Conservation (phyloP, 2,329 filamentous ascomycete genomes). For the Knufia fluminis region DNA sequence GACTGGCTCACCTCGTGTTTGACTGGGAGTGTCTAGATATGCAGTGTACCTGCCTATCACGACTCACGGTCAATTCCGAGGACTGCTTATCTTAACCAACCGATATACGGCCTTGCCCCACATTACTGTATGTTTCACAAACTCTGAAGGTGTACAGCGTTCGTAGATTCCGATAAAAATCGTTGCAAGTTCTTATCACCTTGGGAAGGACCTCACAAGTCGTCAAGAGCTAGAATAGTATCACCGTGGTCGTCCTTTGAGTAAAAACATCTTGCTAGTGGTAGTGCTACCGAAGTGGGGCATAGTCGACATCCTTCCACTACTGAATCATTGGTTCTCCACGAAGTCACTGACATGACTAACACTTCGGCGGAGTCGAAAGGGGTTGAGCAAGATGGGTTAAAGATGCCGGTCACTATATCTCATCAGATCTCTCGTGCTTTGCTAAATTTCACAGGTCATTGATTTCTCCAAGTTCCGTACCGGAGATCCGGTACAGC, state of each 20-base stretch:
- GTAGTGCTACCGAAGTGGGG: no score
- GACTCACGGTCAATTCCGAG: background rate
- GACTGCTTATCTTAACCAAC: background rate
- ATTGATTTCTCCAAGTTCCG: slow-evolving; percentile 72
- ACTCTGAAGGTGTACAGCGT: background rate
- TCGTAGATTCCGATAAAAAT: no score
- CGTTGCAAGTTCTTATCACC: no score
- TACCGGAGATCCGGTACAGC: slow-evolving; percentile 50
- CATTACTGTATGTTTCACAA: background rate
- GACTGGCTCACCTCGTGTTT: background rate
- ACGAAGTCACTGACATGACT: slow-evolving; percentile 10
- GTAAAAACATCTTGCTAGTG: no score
- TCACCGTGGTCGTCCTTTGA: no score
- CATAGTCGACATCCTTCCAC: background rate
- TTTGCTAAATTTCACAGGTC: slow-evolving; percentile 42
- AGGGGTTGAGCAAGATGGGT: slow-evolving; percentile 36
- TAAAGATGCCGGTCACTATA: slow-evolving; percentile 33
- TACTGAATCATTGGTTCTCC: background rate
- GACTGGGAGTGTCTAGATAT: background rate
- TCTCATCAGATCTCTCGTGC: background rate
- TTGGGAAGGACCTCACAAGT: no score
- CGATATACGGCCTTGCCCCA: background rate
- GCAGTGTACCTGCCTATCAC: background rate
- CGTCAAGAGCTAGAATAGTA: no score
- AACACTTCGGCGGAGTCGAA: slow-evolving; percentile 10